These are phyloP conservation scores for Penicillium salamii DNA, from an alignment of 495 filamentous ascomycete species.

Conservation along the genomic window DNA sequence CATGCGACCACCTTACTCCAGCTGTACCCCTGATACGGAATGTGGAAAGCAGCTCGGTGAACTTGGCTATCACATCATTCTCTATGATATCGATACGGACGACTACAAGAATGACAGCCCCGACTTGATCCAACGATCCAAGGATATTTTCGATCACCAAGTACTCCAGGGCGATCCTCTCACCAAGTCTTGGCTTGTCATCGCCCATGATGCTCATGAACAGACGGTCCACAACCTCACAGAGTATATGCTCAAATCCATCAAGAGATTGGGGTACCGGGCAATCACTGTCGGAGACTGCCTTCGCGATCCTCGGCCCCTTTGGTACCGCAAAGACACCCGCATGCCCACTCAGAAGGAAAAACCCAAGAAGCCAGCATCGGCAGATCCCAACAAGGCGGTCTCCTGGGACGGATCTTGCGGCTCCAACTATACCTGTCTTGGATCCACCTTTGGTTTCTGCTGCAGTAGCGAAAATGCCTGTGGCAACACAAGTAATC, in stretches of 20 bases:
- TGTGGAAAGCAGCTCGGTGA: slow-evolving; percentile 60
- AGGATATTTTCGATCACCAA: slow-evolving; percentile 65
- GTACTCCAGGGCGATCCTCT: slow-evolving; percentile 37
- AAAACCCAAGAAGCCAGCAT: slow-evolving; percentile 25
- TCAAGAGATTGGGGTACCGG: slow-evolving; percentile 56
- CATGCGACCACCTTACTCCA: slow-evolving; percentile 81
- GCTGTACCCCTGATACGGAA: slow-evolving; percentile 53
- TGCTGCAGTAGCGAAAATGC: slow-evolving; percentile 41
- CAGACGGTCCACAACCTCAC: slow-evolving; percentile 76
- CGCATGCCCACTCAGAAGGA: slow-evolving; percentile 16
- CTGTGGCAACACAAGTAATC: slow-evolving; percentile 48
- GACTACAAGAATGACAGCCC: slow-evolving; percentile 68
- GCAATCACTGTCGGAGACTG: slow-evolving; percentile 77
- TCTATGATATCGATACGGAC: slow-evolving; percentile 78
- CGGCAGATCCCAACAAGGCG: slow-evolving; percentile 30
- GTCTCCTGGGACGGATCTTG: slow-evolving; percentile 54
- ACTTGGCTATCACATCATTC: slow-evolving; percentile 72
- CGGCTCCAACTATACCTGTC: slow-evolving; percentile 48
- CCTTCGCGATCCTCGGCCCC: slow-evolving; percentile 61
- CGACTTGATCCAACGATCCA: slow-evolving; percentile 62
- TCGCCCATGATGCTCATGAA: slow-evolving; percentile 77
- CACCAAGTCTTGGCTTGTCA: slow-evolving; percentile 59
- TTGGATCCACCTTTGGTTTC: slow-evolving; percentile 39
- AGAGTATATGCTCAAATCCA: slow-evolving; percentile 63
- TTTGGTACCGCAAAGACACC: slow-evolving; percentile 63